These are phyloP conservation scores for Aureobasidium zeae DNA, from an alignment of 2,329 filamentous ascomycete genomes.

Conservation along the genomic window DNA sequence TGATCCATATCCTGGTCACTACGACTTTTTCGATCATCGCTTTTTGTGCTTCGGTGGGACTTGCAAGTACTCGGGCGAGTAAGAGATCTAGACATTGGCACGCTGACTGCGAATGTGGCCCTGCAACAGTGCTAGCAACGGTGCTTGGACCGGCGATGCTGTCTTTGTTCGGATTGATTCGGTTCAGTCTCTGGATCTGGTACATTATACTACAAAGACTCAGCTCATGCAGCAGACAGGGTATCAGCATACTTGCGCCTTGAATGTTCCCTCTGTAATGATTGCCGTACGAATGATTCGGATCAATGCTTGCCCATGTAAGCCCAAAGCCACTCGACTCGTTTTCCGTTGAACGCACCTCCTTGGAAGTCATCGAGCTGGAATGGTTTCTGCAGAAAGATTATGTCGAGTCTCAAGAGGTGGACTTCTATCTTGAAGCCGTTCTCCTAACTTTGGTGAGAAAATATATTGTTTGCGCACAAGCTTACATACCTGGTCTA, in stretches of 20 bases:
- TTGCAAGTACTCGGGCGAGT: conserved; percentile 45
- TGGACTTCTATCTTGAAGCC: conserved; percentile 52
- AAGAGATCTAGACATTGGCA: conserved; percentile 53
- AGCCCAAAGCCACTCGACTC: too few species aligned
- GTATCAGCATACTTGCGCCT: conserved; percentile 20
- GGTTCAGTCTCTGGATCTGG: conserved; percentile 56
- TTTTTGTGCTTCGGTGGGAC: conserved; percentile 36
- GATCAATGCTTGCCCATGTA: neutral
- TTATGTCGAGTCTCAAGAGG: conserved; percentile 58
- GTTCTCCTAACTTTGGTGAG: neutral
- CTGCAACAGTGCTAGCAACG: neutral
- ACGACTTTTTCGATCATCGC: conserved; percentile 65
- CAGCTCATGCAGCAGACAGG: neutral
- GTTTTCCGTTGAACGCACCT: conserved; percentile 27
- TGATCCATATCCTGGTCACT: conserved; percentile 59
- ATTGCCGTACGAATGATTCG: conserved; percentile 26
- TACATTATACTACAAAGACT: conserved; percentile 45
- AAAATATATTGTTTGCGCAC: too few species aligned
- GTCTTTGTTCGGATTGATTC: neutral
- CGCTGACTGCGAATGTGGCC: conserved; percentile 24
- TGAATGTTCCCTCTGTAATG: conserved; percentile 55
- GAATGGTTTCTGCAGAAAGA: conserved; percentile 38
- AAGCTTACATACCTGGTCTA: neutral
- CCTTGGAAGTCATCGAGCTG: conserved; percentile 34
- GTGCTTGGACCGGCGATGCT: too few species aligned